A percentile compares a stretch with the other conserved stretches of the same genome.
Evolutionary conservation across 2,329 filamentous ascomycete species (phyloP).

Genomic region (Neocucurbitaria cava): DNA sequence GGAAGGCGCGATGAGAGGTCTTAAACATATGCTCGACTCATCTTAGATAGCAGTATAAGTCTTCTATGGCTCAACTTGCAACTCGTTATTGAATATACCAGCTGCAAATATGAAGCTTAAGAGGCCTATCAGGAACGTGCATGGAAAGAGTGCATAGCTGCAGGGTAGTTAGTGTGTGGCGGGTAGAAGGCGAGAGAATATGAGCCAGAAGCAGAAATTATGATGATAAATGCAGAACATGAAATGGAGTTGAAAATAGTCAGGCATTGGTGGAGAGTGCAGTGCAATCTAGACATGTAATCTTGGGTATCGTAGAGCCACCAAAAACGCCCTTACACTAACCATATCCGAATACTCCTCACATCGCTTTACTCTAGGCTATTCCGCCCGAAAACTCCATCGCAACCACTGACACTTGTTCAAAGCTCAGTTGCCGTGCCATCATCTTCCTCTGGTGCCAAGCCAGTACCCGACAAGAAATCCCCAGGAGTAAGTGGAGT

Average conservation of each 20-base stretch:
- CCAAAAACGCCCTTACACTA: neutral
- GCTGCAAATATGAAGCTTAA: neutral
- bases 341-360: constrained; percentile 1
- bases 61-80: neutral
- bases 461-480: constrained; percentile 31
- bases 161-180: neutral
- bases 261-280: constrained; percentile 2
- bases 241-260: no score
- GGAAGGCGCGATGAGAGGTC: neutral
- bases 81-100: neutral
- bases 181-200: no score
- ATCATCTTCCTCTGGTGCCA: constrained; percentile 27
- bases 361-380: neutral
- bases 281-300: neutral
- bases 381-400: neutral
- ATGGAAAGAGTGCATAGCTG: neutral
- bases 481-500: constrained; percentile 45
- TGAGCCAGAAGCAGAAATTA: no score
- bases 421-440: constrained; percentile 31
- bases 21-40: neutral
- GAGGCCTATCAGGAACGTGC: neutral
- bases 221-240: no score
- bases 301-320: constrained; percentile 2
- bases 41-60: neutral
- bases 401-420: neutral